Percentiles rank a stretch among this genome's conserved stretches.
Conservation (phyloP, 441 rosid species). For the Erysimum cheiri region DNA sequence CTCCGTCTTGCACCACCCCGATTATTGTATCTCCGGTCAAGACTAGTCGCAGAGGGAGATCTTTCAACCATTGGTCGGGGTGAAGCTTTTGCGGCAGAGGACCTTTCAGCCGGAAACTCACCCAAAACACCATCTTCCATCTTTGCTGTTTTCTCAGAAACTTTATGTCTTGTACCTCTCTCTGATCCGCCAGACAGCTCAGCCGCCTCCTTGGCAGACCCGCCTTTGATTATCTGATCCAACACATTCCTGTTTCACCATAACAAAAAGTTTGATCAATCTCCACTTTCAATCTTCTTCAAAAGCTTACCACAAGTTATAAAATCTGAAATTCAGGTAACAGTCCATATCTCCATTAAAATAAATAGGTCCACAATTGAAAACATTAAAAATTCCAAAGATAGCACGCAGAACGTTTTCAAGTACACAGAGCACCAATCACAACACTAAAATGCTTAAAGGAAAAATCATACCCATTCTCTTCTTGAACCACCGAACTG, state of each 20-base stretch:
- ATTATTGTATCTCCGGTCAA: slow-evolving; percentile 74
- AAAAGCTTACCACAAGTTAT: slow-evolving; percentile 7
- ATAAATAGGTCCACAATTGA: neutral
- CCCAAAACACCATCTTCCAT: slow-evolving; percentile 70
- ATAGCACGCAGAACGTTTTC: neutral
- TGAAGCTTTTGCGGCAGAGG: slow-evolving; percentile 80
- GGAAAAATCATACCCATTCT: slow-evolving; percentile 62
- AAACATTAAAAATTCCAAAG: slow-evolving; percentile 7
- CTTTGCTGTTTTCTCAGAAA: slow-evolving; percentile 62
- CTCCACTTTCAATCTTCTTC: slow-evolving; percentile 18
- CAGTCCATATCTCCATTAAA: slow-evolving; percentile 1
- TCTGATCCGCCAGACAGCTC: slow-evolving; percentile 65
- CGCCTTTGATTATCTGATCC: slow-evolving; percentile 64
- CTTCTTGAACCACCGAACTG: slow-evolving; percentile 70
- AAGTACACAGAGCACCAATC: slow-evolving; percentile 21
- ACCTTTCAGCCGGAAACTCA: slow-evolving; percentile 72
- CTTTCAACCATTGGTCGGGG: slow-evolving; percentile 72
- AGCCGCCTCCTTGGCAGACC: slow-evolving; percentile 60
- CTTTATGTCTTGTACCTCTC: slow-evolving; percentile 65
- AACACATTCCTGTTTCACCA: slow-evolving; percentile 54
- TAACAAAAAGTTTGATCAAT: slow-evolving; percentile 31
- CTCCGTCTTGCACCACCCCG: slow-evolving; percentile 66
- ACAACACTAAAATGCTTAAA: slow-evolving; percentile 9
- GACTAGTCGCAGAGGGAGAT: slow-evolving; percentile 81
- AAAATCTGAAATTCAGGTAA: slow-evolving; percentile 4